Evolutionary conservation across 371 early-diverging fungal genomes (phyloP), one percentile per base, ranked within the genome.

Genomic region (Mortierella sp.): DNA sequence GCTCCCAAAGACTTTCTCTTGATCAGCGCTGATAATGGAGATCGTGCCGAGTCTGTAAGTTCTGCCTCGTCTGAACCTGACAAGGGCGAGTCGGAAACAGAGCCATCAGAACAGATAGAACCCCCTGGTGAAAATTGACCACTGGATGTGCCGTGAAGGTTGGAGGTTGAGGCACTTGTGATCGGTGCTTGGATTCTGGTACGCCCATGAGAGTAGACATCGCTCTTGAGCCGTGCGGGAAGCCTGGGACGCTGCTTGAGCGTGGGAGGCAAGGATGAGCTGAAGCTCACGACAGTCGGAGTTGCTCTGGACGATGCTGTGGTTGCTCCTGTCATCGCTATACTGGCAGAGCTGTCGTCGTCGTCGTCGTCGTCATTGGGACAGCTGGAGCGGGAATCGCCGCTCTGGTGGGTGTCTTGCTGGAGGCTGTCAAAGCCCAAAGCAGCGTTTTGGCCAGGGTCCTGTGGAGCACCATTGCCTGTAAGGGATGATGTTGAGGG

Each of bases 1-100:
- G 77, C 77, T 14, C 77, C 77, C n/a, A 76, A 52, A 2, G 77
- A 76, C 52, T 76, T 76, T 47, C 77, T 46, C 49, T 76, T 76
- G 59, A 69, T 69, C 54, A 76, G 50, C 10, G 77, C 77, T 16
- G 77, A 76, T 12, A 76, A 54, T 0, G 77, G 77, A 7, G 77
- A 76, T 28, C 62, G 53, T 51, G 55, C 29, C 17, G 47, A 31
- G 43, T 69, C 58, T 39, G 34, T 34, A 2, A 54, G 56, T 51
- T 65, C 66, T 13, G 47, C 45, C 19, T 76, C 76, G 28, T 74
- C 77, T 6, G 77, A 52, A 31, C 77, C 77, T 44, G 77, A n/a
- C n/a, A n/a, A n/a, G n/a, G n/a, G 68, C 14, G 77, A 69, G 39
- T 69, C 66, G 7, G 66, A 57, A 16, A 59, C 54, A n/a, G 77